Evolutionary conservation across 257 asterid genomes (phyloP).

Genomic region (Ilex aquifolium): DNA sequence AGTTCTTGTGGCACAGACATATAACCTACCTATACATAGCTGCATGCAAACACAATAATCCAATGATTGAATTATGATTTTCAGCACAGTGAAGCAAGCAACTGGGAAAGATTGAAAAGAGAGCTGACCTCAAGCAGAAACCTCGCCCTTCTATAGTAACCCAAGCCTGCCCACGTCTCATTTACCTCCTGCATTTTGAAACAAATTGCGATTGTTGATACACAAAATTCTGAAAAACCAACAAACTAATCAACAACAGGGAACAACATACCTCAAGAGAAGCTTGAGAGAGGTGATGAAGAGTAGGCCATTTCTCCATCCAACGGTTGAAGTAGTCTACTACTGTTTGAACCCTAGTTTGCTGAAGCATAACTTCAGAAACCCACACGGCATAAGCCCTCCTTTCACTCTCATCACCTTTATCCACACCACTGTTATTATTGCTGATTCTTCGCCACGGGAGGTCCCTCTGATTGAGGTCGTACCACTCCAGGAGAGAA

Average conservation of each 20-base stretch:
- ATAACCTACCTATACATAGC: background rate
- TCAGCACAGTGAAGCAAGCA: background rate
- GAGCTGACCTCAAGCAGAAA: no score
- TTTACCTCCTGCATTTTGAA: background rate
- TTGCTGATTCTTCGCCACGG: conserved; percentile 85
- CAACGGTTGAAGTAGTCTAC: conserved; percentile 78
- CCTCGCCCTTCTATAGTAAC: no score
- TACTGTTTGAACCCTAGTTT: conserved; percentile 94
- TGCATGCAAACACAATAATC: background rate
- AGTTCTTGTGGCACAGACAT: background rate
- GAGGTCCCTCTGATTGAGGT: conserved; percentile 43
- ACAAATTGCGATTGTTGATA: background rate
- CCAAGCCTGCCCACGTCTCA: no score
- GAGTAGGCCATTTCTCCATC: conserved; percentile 93
- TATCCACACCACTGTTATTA: conserved; percentile 8
- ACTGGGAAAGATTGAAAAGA: background rate
- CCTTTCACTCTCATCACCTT: conserved; percentile 33
- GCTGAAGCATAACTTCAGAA: conserved; percentile 98
- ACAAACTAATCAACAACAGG: background rate
- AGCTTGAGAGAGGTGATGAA: conserved; percentile 74
- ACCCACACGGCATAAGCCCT: conserved; percentile 97
- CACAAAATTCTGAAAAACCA: no score
- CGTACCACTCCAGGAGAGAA: conserved; percentile 64
- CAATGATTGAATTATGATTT: background rate
- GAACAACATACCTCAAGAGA: conserved; percentile 56